These are phyloP conservation scores for Fusarium falciforme DNA, from an alignment of 2,329 filamentous ascomycete genomes.

Conservation along the genomic window DNA sequence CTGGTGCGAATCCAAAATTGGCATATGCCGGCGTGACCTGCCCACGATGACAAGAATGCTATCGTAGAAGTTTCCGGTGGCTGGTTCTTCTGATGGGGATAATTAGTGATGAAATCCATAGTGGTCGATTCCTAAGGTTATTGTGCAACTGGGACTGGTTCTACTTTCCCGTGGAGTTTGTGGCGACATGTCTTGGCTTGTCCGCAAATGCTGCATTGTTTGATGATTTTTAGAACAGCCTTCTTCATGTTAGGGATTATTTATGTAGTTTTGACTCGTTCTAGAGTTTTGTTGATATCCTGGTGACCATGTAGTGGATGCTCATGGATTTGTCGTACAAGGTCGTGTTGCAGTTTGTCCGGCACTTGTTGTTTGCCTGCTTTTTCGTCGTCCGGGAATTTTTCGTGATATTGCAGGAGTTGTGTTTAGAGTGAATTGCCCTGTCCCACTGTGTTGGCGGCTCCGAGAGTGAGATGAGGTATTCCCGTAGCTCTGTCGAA, in stretches of 20 bases:
- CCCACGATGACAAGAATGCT: conserved; percentile 22
- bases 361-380: background rate
- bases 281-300: background rate
- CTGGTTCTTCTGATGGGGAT: conserved; percentile 11
- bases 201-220: conserved; percentile 5
- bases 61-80: conserved; percentile 12
- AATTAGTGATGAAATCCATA: conserved; percentile 26
- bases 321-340: background rate
- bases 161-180: conserved; percentile 18
- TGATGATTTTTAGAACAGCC: conserved; percentile 22
- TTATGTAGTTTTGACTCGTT: background rate
- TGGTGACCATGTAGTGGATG: background rate
- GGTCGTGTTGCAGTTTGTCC: background rate
- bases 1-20: too few species aligned
- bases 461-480: too few species aligned
- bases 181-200: background rate
- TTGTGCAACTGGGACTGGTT: conserved; percentile 12
- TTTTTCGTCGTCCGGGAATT: background rate
- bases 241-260: background rate
- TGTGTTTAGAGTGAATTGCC: background rate
- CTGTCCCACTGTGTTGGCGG: background rate
- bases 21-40: background rate
- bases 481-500: too few species aligned
- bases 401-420: background rate
- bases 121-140: conserved; percentile 16